Evolutionary conservation across 768 basidiomycete species (phyloP).

Genomic region (Leucocoprinus leucothites): DNA sequence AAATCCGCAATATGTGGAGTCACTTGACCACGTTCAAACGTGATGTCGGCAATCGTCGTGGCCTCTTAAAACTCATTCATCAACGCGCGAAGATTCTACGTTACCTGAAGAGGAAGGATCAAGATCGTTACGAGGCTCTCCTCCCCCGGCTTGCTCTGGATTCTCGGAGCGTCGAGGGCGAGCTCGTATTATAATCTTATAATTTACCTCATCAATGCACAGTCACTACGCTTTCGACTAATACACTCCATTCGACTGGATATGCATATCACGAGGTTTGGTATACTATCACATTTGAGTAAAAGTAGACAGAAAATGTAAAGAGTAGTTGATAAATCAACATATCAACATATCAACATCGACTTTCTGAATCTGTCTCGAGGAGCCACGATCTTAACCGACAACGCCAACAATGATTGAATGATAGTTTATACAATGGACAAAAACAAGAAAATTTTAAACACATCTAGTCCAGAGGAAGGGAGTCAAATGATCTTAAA

Average conservation of each 20-base stretch:
- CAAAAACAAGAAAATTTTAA: not conserved
- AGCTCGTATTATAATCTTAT: conserved; percentile 62
- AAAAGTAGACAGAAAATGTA: too few relatives aligned
- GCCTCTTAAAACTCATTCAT: conserved; percentile 77
- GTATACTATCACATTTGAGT: too few relatives aligned
- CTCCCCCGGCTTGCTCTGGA: conserved; percentile 78
- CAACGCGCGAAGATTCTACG: conserved; percentile 78
- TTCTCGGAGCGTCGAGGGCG: conserved; percentile 81
- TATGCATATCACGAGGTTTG: too few relatives aligned
- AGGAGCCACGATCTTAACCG: not conserved
- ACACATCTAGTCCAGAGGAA: conserved; percentile 8
- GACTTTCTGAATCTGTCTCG: too few relatives aligned
- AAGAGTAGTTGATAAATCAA: too few relatives aligned
- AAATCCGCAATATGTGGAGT: conserved; percentile 78
- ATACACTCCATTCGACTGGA: conserved; percentile 3
- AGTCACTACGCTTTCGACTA: not conserved
- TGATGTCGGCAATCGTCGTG: conserved; percentile 75
- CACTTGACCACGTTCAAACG: conserved; percentile 68
- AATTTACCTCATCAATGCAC: not conserved
- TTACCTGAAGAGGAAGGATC: conserved; percentile 67
- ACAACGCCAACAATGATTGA: not conserved
- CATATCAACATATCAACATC: not conserved
- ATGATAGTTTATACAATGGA: conserved; percentile 7
- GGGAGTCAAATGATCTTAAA: not conserved
- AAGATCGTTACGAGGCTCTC: conserved; percentile 69